Evolutionary conservation across 192 early-diverging fungal species (phyloP), one percentile per base, ranked within the genome.

Genomic region (Phlyctochytrium planicorne): DNA sequence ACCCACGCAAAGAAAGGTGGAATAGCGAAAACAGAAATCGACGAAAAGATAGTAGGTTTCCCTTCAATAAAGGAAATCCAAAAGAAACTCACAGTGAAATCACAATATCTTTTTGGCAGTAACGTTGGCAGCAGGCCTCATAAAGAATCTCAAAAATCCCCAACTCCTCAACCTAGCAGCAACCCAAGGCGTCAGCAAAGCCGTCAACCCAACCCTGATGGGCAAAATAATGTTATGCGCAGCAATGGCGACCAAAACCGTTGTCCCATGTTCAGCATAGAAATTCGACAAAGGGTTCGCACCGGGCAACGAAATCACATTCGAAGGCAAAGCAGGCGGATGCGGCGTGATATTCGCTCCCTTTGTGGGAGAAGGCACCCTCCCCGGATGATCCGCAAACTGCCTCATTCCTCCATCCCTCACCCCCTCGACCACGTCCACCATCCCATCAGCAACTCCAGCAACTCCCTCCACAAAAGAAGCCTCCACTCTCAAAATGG

Each of bases 141-240:
- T n/a, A n/a, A n/a, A n/a, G n/a, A n/a, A n/a, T n/a, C n/a, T n/a
- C n/a, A n/a, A n/a, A 10, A 65, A 4, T 2, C 40, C 17, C 24
- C 31, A 30, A 17, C 62, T 62, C 30, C 65, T 30, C 40, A 72
- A n/a, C 30, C 37, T 24, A 34, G 25, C 12, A 20, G 68, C 70
- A 2, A 79, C 71, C 17, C 37, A 52, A 17, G 73, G 77, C 2
- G 74, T 75, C 53, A 79, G 60, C 24, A 62, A 36, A 24, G 69
- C 77, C 37, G 73, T 79, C 23, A 79, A 20, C 0, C 73, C 73
- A 10, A 72, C 29, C 30, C 77, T 57, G 30, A 71, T 50, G 50
- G 77, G 77, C 16, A 71, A 62, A 14, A 70, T 72, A 25, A 79
- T 27, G 30, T 73, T 79, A 40, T 79, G 77, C 0, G 70, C 70